phyloP scores from a whole-genome alignment of 805 yeast genomes.

The Wickerhamia fluorescens region DNA sequence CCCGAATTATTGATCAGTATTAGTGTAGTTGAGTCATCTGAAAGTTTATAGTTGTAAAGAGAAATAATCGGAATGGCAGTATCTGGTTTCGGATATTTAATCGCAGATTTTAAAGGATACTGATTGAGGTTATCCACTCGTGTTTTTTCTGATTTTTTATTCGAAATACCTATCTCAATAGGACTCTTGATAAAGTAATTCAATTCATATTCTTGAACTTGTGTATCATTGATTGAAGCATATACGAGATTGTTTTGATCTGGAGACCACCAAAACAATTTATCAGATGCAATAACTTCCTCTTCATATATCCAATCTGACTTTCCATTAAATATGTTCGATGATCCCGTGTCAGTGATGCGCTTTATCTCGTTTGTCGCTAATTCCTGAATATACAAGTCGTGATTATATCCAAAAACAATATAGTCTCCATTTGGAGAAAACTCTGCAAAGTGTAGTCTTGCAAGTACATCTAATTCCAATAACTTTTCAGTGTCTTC shows the following conservation, averaged over 20 bases:
- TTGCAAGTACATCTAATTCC: slow-evolving; percentile 12
- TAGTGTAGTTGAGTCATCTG: not conserved
- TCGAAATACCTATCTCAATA: slow-evolving; percentile 7
- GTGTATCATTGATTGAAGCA: slow-evolving; percentile 63
- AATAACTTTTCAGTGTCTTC: too few species aligned
- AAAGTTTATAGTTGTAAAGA: slow-evolving; percentile 2
- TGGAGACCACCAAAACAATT: slow-evolving; percentile 86
- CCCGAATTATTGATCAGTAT: slow-evolving; percentile 2
- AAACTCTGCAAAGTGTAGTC: slow-evolving; percentile 49
- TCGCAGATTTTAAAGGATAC: slow-evolving; percentile 50
- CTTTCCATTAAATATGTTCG: slow-evolving; percentile 70
- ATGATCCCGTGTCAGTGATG: slow-evolving; percentile 66
- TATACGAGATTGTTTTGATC: slow-evolving; percentile 58
- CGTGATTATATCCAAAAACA: slow-evolving; percentile 63
- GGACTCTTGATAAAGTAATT: slow-evolving; percentile 61
- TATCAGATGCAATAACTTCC: slow-evolving; percentile 67
- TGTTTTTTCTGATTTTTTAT: slow-evolving; percentile 2
- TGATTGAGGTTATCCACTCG: slow-evolving; percentile 18
- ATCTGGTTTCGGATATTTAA: slow-evolving; percentile 76
- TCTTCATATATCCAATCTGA: slow-evolving; percentile 97
- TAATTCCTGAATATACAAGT: slow-evolving; percentile 52
- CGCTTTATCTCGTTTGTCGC: slow-evolving; percentile 27
- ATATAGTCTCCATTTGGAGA: slow-evolving; percentile 63
- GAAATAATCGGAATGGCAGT: slow-evolving; percentile 61
- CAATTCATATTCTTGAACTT: slow-evolving; percentile 64